Conservation (phyloP, 345 rosid species). For the Erodium maritimum region DNA sequence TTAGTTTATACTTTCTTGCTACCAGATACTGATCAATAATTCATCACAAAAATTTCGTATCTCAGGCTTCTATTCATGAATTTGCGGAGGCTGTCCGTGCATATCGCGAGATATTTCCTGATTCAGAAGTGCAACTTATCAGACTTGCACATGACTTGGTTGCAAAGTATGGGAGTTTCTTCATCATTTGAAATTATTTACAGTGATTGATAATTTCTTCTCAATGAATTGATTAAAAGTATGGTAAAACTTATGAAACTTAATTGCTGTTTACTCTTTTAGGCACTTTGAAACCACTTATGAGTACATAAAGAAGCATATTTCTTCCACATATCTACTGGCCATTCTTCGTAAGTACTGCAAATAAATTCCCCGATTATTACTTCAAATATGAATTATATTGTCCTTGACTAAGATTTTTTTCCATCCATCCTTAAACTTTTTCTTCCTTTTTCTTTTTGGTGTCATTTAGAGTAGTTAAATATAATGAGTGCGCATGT, state of each 20-base stretch:
- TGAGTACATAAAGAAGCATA: slow-evolving; percentile 39
- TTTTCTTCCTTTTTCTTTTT: slow-evolving; percentile 1
- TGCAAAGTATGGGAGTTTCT: slow-evolving; percentile 33
- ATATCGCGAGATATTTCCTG: slow-evolving; percentile 84
- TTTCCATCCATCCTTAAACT: background rate
- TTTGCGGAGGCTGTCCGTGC: slow-evolving; percentile 88
- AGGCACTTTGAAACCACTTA: slow-evolving; percentile 71
- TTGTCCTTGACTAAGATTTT: too few relatives aligned
- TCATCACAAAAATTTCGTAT: slow-evolving; percentile 4
- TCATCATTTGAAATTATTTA: background rate
- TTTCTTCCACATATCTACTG: slow-evolving; percentile 48
- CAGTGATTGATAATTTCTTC: background rate
- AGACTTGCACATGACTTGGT: slow-evolving; percentile 63
- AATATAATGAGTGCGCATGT: background rate
- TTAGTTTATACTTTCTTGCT: background rate
- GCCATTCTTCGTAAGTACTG: slow-evolving; percentile 48
- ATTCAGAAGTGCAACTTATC: slow-evolving; percentile 72
- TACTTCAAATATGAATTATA: background rate
- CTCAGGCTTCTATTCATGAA: slow-evolving; percentile 65
- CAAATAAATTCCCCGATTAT: slow-evolving; percentile 6
- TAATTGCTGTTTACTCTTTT: slow-evolving; percentile 12
- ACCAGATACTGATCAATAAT: background rate
- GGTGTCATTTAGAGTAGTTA: background rate
- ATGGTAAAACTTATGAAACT: slow-evolving; percentile 5
- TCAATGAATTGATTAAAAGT: background rate